Evolutionary conservation across 768 basidiomycete genomes (phyloP).

Genomic region (Lepiota brunneoincarnata): DNA sequence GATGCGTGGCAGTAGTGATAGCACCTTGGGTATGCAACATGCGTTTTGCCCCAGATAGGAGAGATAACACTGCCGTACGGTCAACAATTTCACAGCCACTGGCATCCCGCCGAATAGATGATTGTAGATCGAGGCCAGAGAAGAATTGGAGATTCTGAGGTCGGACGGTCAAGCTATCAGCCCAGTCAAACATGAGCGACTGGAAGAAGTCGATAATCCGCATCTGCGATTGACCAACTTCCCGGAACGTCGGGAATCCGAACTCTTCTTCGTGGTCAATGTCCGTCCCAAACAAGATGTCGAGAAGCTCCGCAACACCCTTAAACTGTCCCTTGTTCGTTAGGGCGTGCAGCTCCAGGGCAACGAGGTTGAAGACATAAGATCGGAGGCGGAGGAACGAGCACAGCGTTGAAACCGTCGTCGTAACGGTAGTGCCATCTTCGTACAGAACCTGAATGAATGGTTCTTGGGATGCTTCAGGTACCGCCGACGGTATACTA

Average conservation of each 20-base stretch:
- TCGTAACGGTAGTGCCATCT: slow-evolving; percentile 67
- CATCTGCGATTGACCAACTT: slow-evolving; percentile 79
- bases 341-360: slow-evolving; percentile 85
- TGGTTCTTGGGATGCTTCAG: slow-evolving; percentile 45
- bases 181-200: slow-evolving; percentile 87
- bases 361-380: slow-evolving; percentile 80
- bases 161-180: slow-evolving; percentile 63
- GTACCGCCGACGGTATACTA: slow-evolving; percentile 64
- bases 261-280: slow-evolving; percentile 49
- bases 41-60: slow-evolving; percentile 62
- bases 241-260: slow-evolving; percentile 57
- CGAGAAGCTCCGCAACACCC: slow-evolving; percentile 68
- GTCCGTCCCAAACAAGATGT: slow-evolving; percentile 77
- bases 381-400: slow-evolving; percentile 83
- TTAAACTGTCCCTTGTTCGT: slow-evolving; percentile 77
- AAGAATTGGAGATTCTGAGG: slow-evolving; percentile 64
- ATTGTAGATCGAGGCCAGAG: slow-evolving; percentile 59
- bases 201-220: slow-evolving; percentile 87
- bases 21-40: slow-evolving; percentile 65
- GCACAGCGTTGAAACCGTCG: slow-evolving; percentile 64
- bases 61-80: slow-evolving; percentile 60
- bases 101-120: slow-evolving; percentile 65
- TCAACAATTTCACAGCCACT: slow-evolving; percentile 85
- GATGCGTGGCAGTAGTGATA: slow-evolving; percentile 58
- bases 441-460: slow-evolving; percentile 62